Conservation (phyloP, 108 stramenopile species). For the Cylindrotheca closterium region DNA sequence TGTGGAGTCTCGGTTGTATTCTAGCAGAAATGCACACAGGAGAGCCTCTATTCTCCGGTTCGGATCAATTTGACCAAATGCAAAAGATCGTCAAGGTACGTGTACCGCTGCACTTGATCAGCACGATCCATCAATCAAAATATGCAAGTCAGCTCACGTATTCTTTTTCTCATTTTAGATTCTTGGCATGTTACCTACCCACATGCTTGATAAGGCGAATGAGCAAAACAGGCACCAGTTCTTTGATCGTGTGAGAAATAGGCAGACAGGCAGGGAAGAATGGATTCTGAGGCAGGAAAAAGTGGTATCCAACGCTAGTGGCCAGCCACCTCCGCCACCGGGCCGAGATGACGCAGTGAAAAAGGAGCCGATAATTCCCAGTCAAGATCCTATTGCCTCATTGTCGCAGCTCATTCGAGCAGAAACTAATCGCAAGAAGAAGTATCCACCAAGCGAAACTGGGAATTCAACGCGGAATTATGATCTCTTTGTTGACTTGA, state of each 20-base stretch:
- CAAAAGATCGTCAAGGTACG: constrained; percentile 91
- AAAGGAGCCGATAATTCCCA: constrained; percentile 51
- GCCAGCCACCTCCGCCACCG: constrained; percentile 10
- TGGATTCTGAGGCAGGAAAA: constrained; percentile 48
- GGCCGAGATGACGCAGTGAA: constrained; percentile 13
- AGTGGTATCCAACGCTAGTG: constrained; percentile 20
- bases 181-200: constrained; percentile 87
- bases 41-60: constrained; percentile 95
- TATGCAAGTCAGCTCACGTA: constrained; percentile 8
- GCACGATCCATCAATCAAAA: background rate
- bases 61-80: constrained; percentile 97
- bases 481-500: constrained; percentile 90
- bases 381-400: constrained; percentile 60
- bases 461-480: constrained; percentile 82
- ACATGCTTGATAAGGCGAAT: constrained; percentile 72
- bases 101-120: background rate
- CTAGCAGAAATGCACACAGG: constrained; percentile 99
- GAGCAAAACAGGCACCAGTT: constrained; percentile 76
- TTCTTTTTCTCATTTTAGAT: constrained; percentile 29
- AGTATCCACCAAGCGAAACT: constrained; percentile 64
- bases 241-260: constrained; percentile 54
- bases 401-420: constrained; percentile 75
- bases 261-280: constrained; percentile 41
- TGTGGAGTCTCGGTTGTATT: constrained; percentile 99
- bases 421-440: constrained; percentile 67